Evolutionary conservation across 768 basidiomycete species (phyloP).

Genomic region (Calocera viscosa): DNA sequence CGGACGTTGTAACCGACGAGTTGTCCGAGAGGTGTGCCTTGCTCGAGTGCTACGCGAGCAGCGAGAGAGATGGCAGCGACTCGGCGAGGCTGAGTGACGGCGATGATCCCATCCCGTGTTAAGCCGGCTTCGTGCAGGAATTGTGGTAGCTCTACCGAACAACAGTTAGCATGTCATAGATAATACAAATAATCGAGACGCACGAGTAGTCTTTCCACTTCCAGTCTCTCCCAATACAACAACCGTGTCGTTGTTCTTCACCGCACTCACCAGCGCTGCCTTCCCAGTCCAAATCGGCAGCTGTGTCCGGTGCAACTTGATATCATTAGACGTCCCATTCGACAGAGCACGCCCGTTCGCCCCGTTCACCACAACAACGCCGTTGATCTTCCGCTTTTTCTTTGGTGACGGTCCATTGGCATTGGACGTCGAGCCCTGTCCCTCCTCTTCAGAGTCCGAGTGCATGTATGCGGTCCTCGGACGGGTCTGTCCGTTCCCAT

Average conservation of each 20-base stretch:
- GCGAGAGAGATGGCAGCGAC: slow-evolving; percentile 96
- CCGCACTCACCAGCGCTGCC: slow-evolving; percentile 60
- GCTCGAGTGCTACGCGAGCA: slow-evolving; percentile 75
- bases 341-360: background rate
- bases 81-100: slow-evolving; percentile 86
- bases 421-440: slow-evolving; percentile 11
- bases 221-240: slow-evolving; percentile 94
- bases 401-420: slow-evolving; percentile 17
- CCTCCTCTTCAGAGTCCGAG: slow-evolving; percentile 25
- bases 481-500: background rate
- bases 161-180: background rate
- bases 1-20: slow-evolving; percentile 90
- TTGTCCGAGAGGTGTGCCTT: slow-evolving; percentile 54
- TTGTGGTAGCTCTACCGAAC: slow-evolving; percentile 74
- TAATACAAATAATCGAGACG: slow-evolving; percentile 28
- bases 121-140: slow-evolving; percentile 79
- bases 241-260: slow-evolving; percentile 66
- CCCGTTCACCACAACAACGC: background rate
- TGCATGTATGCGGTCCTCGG: slow-evolving; percentile 7
- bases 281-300: slow-evolving; percentile 73
- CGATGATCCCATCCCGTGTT: slow-evolving; percentile 58
- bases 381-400: slow-evolving; percentile 21
- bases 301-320: slow-evolving; percentile 24
- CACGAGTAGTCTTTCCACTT: slow-evolving; percentile 96
- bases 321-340: background rate